A percentile compares a stretch with the other conserved stretches of the same genome.
Conservation (phyloP, 768 basidiomycete species). For the Phaeolepiota aurea region DNA sequence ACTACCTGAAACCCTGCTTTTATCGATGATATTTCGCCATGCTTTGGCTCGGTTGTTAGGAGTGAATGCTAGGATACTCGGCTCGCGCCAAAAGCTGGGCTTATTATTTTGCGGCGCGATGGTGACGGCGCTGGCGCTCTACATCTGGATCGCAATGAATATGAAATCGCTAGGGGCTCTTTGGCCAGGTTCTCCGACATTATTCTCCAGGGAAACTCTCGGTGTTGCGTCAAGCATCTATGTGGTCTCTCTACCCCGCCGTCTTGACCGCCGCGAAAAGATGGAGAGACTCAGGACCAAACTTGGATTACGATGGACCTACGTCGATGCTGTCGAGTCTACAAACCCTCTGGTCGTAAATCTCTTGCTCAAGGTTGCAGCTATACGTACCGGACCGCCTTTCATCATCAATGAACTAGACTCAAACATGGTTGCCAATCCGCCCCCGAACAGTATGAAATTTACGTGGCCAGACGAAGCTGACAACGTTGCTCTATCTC, state of each 20-base stretch:
- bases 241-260: conserved; percentile 51
- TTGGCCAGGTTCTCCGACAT: background rate
- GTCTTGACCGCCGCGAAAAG: conserved; percentile 43
- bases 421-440: background rate
- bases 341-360: conserved; percentile 25
- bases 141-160: too few species aligned
- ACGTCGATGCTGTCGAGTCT: conserved; percentile 39
- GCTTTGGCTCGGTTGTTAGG: too few species aligned
- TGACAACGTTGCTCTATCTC: conserved; percentile 16
- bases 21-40: too few species aligned
- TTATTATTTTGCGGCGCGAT: too few species aligned
- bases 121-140: too few species aligned
- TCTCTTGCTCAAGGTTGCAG: conserved; percentile 35
- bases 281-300: conserved; percentile 47
- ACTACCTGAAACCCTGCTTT: too few species aligned
- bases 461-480: conserved; percentile 30
- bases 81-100: too few species aligned
- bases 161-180: background rate
- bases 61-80: too few species aligned
- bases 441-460: background rate
- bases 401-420: conserved; percentile 4
- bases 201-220: conserved; percentile 13
- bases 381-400: conserved; percentile 17
- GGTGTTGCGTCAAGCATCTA: conserved; percentile 39
- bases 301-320: conserved; percentile 44